phyloP scores from a whole-genome alignment of 192 early-diverging fungal species.

The Coemansia sp. region DNA sequence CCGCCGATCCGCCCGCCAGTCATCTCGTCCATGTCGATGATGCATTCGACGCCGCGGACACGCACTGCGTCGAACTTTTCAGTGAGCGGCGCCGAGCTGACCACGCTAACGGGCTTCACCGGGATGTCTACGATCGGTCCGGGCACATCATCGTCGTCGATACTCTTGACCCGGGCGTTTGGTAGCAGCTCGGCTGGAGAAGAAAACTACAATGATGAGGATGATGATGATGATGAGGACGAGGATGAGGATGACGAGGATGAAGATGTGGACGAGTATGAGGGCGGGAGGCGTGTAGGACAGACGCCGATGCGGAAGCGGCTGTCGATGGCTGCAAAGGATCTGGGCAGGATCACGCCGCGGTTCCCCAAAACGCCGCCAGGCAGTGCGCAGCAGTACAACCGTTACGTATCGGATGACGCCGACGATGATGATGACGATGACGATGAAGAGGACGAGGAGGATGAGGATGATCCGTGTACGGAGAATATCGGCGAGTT shows the following conservation, averaged over 20 bases:
- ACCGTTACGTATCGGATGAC: background rate
- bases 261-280: background rate
- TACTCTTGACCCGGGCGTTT: too few relatives aligned
- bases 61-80: conserved; percentile 21
- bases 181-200: too few relatives aligned
- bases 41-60: conserved; percentile 21
- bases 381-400: background rate
- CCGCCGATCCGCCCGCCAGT: conserved; percentile 1
- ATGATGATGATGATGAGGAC: too few relatives aligned
- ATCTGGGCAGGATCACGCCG: conserved; percentile 35
- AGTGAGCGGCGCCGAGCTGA: conserved; percentile 32
- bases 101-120: conserved; percentile 29
- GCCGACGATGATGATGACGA: conserved; percentile 28
- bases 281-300: background rate
- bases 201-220: too few relatives aligned
- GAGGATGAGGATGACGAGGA: conserved; percentile 12
- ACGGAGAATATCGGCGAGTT: conserved; percentile 51
- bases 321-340: conserved; percentile 41
- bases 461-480: conserved; percentile 40
- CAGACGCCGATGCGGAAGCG: conserved; percentile 46
- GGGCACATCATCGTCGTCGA: conserved; percentile 9
- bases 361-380: conserved; percentile 23
- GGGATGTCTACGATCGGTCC: conserved; percentile 39
- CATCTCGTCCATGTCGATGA: background rate
- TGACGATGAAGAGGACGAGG: conserved; percentile 24